Evolutionary conservation across 179 eudicot species (phyloP), one percentile per base, ranked within the genome.

Genomic region (Beta lomatogona): DNA sequence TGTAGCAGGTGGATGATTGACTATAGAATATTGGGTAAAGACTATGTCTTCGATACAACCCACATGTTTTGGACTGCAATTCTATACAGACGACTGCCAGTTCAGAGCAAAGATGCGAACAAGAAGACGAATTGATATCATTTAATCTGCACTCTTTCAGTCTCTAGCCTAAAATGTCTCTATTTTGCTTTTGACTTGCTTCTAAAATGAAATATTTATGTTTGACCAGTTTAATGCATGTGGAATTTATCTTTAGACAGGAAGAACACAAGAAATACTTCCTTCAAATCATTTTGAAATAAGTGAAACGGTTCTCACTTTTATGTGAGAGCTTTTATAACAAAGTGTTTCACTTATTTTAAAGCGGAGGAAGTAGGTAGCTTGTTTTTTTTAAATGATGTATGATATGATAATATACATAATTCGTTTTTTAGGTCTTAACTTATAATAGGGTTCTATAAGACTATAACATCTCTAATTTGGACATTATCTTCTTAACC

Each of bases 1-100:
- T 55, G 75, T 55, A 79, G 81, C 81, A 79, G 81, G 25, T 55
- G 66, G 67, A 79, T 68, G 68, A 70, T 79, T 70, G 76, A 79
- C 82, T 60, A 70, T 21, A 45, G 67, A 59, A 70, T 25, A 71
- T 58, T 41, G 9, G 22, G 19, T 68, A 44, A 57, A 69, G 55
- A 52, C 64, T 66, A 18, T 36, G 2, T 53, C 4, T 6, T 31
- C 46, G 75, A 44, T 78, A 31, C 44, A 41, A 68, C 9, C 9
- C 82, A 79, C 76, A 79, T 70, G 82, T 71, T 70, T 45, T 71
- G 54, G 69, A 57, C 76, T 71, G 55, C 50, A 55, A 31, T 18
- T 57, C 52, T 57, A 9, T 31, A 54, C 48, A 52, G 16, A 28
- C 58, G 55, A 44, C 70, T 61, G 12, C 55, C 53, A 46, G n/a